Base-by-base conservation (phyloP, 768 basidiomycete species). In the Pisolithus albus region DNA sequence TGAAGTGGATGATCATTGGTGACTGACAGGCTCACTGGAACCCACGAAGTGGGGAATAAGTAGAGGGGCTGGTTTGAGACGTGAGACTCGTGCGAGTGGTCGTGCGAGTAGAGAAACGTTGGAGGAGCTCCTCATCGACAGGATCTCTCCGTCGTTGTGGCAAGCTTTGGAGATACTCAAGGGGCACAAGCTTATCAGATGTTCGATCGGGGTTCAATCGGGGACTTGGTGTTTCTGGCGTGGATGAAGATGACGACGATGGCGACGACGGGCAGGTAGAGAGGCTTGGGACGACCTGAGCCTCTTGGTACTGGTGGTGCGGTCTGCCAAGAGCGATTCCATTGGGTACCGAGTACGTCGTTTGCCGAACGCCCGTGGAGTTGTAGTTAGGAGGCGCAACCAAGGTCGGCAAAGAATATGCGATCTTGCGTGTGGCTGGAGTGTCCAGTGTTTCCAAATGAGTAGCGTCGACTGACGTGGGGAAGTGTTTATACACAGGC, bases 81-180 rank as follows among this genome's bases (percentile, higher is more conserved):
- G 49, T 24, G 36, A 50, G n/a, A 19, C 54, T 38, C 18, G 59
- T 49, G 46, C 57, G 59, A 7, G 63, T 47, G 38, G 65, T 53
- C 0, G 59, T 52, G 19, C 63, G 65, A 4, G 62, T 70, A 38
- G 74, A 70, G 59, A 86, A 81, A 23, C 79, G 77, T 56, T 80
- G 76, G 46, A 86, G 68, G 50, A 82, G 69, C 52, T 81, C 79
- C 57, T 85, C 83, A 59, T 86, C 84, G 21, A 74, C 71, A 46
- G 83, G 82, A 58, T 86, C 77, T 10, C 84, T 77, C 61, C 75
- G 69, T 16, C 78, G 76, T 28, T 72, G 76, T n/a, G 77, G 66
- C 18, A 78, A 69, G 49, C 67, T 75, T 62, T 81, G 78, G 13
- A 86, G 78, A 45, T 80, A 77, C 57, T 82, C 77, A 28, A 86